Evolutionary conservation across 2,329 filamentous ascomycete species (phyloP).

Genomic region (Colletotrichum euphorbiae): DNA sequence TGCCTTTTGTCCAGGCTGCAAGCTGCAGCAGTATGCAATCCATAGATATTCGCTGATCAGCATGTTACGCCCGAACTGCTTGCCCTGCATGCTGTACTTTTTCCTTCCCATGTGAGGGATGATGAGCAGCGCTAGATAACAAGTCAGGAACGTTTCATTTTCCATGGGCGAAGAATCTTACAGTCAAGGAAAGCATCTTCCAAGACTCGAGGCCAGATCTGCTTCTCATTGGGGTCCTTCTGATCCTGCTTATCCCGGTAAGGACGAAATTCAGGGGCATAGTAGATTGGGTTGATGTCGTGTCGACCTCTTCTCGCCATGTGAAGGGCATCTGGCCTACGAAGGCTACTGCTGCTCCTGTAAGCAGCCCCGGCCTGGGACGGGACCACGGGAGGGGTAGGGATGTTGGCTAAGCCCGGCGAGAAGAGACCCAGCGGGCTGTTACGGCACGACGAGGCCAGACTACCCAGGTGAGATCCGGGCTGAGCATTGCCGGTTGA

Average conservation of each 20-base stretch:
- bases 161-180: constrained; percentile 50
- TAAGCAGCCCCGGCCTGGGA: constrained; percentile 58
- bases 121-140: constrained; percentile 66
- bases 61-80: constrained; percentile 76
- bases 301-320: constrained; percentile 49
- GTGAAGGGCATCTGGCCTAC: constrained; percentile 45
- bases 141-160: constrained; percentile 8
- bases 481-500: constrained; percentile 64
- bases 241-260: constrained; percentile 74
- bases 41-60: constrained; percentile 77
- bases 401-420: constrained; percentile 60
- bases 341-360: constrained; percentile 48
- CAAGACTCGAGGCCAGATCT: constrained; percentile 71
- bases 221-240: constrained; percentile 71
- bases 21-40: constrained; percentile 60
- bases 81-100: constrained; percentile 73
- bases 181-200: constrained; percentile 77
- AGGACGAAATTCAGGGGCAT: constrained; percentile 71
- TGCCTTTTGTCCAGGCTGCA: constrained; percentile 59
- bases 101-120: constrained; percentile 75
- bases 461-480: constrained; percentile 42
- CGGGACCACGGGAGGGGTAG: constrained; percentile 61
- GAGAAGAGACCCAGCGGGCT: constrained; percentile 57
- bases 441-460: constrained; percentile 57
- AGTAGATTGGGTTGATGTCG: constrained; percentile 69